Conservation (phyloP, 2,329 filamentous ascomycete genomes). For the Hymenoscyphus scutula region DNA sequence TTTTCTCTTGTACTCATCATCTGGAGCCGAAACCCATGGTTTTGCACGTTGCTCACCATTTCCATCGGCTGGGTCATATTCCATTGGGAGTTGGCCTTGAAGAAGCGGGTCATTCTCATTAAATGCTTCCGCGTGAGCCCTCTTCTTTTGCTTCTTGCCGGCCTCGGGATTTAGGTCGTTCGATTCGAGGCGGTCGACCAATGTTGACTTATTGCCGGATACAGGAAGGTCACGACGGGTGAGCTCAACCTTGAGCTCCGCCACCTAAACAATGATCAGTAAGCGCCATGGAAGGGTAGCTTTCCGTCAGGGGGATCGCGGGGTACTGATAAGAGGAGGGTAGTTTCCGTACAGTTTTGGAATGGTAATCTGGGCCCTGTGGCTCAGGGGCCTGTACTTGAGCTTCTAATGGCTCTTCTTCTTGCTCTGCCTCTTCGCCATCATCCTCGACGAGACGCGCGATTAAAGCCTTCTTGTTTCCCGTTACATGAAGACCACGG, state of each 20-base stretch:
- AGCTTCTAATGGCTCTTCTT: background rate
- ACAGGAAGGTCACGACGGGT: slow-evolving; percentile 6
- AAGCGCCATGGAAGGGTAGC: background rate
- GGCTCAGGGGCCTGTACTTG: background rate
- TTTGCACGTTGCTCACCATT: slow-evolving; percentile 17
- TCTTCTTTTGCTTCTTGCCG: background rate
- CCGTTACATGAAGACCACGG: slow-evolving; percentile 11
- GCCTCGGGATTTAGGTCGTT: background rate
- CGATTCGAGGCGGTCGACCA: slow-evolving; percentile 10
- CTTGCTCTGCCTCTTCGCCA: background rate
- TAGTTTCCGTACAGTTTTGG: background rate
- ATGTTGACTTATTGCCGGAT: slow-evolving; percentile 12
- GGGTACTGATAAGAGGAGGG: background rate
- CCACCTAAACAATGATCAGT: background rate
- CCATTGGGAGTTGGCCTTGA: background rate
- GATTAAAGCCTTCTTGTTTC: slow-evolving; percentile 11
- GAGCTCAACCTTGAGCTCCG: slow-evolving; percentile 13
- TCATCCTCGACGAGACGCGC: slow-evolving; percentile 7
- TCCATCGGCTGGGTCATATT: background rate
- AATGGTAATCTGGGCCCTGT: background rate
- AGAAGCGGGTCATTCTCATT: background rate
- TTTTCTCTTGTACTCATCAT: slow-evolving; percentile 22
- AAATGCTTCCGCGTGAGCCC: background rate
- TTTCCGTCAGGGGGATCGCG: background rate
- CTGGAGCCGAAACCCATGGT: slow-evolving; percentile 19